phyloP scores from a whole-genome alignment of 768 basidiomycete genomes.

The Ramaria sp. region DNA sequence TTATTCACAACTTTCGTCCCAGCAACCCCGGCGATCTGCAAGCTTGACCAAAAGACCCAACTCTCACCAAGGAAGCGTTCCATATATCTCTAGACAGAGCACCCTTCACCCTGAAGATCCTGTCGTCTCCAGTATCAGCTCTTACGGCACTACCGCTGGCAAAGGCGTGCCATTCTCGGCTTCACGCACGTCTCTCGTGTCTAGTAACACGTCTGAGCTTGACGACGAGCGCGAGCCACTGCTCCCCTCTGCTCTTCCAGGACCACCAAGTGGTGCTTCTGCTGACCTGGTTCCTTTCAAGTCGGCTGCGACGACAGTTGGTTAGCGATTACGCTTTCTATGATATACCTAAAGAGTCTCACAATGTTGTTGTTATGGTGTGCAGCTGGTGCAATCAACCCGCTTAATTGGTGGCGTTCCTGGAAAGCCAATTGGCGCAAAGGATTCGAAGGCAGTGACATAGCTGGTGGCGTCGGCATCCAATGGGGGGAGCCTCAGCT shows the following conservation, averaged over 20 bases:
- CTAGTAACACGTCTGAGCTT: constrained; percentile 11
- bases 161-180: constrained; percentile 15
- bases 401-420: neutral
- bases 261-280: constrained; percentile 6
- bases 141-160: constrained; percentile 37
- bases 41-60: neutral
- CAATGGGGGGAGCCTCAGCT: neutral
- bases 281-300: constrained; percentile 19
- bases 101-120: constrained; percentile 18
- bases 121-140: constrained; percentile 34
- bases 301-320: constrained; percentile 8
- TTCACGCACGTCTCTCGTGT: constrained; percentile 12
- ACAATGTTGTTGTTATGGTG: neutral
- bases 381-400: neutral
- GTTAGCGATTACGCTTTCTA: neutral
- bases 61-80: neutral
- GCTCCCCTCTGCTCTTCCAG: constrained; percentile 24
- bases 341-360: neutral
- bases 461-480: neutral
- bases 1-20: neutral
- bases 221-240: constrained; percentile 24
- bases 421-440: neutral
- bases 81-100: neutral
- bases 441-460: constrained; percentile 7
- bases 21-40: neutral